These are phyloP conservation scores for Sapria himalayana DNA, from an alignment of 345 rosid genomes.

Conservation along the genomic window DNA sequence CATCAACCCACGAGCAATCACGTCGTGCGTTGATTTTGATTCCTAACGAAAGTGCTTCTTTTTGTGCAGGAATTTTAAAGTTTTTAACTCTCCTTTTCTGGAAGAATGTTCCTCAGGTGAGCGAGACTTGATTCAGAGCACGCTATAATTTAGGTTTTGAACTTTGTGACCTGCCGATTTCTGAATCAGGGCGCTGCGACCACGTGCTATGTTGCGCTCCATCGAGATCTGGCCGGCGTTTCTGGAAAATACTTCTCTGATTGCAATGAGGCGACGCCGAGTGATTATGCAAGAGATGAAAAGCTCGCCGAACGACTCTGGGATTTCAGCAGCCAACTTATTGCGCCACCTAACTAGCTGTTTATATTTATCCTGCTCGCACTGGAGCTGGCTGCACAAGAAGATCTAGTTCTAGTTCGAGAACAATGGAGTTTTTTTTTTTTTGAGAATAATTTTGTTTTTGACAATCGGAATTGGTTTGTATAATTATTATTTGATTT, in stretches of 20 bases:
- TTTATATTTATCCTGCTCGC: too few relatives aligned
- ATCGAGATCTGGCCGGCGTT: conserved; percentile 43
- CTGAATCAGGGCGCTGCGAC: conserved; percentile 98
- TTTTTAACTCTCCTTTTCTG: conserved; percentile 37
- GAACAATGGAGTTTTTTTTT: too few relatives aligned
- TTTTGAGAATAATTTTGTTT: too few relatives aligned
- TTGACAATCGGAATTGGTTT: too few relatives aligned
- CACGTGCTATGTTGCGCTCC: conserved; percentile 67
- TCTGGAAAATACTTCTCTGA: conserved; percentile 61
- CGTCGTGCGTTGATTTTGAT: not conserved
- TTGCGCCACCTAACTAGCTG: conserved; percentile 12
- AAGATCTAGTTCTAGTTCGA: too few relatives aligned
- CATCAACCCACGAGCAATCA: not conserved
- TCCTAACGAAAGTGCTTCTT: not conserved
- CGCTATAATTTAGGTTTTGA: too few relatives aligned
- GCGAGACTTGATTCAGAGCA: not conserved
- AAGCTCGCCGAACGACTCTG: conserved; percentile 36
- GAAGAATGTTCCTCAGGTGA: conserved; percentile 86
- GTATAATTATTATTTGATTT: too few relatives aligned
- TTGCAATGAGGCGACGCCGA: conserved; percentile 52
- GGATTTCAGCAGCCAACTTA: conserved; percentile 55
- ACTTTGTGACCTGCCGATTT: too few relatives aligned
- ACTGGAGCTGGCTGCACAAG: too few relatives aligned
- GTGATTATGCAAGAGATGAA: conserved; percentile 32
- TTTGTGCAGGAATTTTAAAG: conserved; percentile 33